Evolutionary conservation across 1,284 basidiomycete species (phyloP), one percentile per base, ranked within the genome.

Genomic region (Ustanciosporium gigantosporum): DNA sequence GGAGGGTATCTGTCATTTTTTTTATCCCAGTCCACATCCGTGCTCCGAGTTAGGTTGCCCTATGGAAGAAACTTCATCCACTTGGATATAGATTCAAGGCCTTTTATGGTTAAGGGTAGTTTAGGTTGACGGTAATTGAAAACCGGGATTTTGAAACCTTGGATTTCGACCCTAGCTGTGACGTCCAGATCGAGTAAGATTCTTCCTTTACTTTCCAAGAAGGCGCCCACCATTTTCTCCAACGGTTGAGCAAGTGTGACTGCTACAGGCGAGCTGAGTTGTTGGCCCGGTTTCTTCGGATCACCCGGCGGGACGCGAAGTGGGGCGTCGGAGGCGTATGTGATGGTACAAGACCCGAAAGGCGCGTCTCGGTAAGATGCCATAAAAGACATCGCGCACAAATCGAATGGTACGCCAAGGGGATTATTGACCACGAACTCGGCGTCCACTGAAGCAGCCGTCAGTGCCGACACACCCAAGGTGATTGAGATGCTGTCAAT

Each of bases 401-500:
- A 43, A 36, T 70, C 58, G 32, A 73, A 68, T 4, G 56, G 46
- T 5, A 73, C 66, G 9, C 47, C 60, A 1, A 73, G 42, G 16
- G 70, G 70, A 34, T 73, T 73, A 43, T 58, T 66, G 36, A 73
- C 51, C 14, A 66, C 58, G 21, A 68, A 73, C 16, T 50, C 46
- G 15, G 66, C 62, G 15, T 68, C 61, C 9, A 70, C 59, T 20
- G 61, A 58, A 5, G 57, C 48, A 7, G 64, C 41, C 5, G 68
- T 68, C 5, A 73, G 41, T 13, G 70, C 66, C n/a, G 51, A 57
- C 14, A 67, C 48, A n/a, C 68, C 62, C 5, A 73, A 35, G 6
- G 60, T 52, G 36, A 70, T 66, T 8, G 61, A 58, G 40, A 73
- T 70, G 41, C 52, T 61, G 25, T 70, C 67, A 22, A 73, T 68